Conservation (phyloP, 495 filamentous ascomycete genomes). For the Hypoxylon rickii region DNA sequence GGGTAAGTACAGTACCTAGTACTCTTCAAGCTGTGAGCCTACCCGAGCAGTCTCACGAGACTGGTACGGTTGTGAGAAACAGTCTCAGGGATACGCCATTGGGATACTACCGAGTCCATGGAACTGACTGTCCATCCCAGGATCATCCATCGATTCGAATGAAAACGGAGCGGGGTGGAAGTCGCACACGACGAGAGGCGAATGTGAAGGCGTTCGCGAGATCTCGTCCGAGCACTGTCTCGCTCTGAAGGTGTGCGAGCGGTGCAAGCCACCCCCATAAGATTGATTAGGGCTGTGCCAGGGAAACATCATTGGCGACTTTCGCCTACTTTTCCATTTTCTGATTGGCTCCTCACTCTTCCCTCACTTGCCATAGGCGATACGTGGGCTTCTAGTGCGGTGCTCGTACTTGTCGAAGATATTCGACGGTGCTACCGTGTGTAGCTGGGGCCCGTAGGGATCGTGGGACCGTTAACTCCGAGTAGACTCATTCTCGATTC, state of each 20-base stretch:
- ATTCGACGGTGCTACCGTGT: slow-evolving; percentile 19
- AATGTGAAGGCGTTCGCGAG: slow-evolving; percentile 1
- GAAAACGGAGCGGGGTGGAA: slow-evolving; percentile 10
- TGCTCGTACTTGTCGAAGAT: not conserved
- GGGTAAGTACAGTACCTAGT: too few species aligned
- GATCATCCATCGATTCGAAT: slow-evolving; percentile 7
- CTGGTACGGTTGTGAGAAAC: slow-evolving; percentile 10
- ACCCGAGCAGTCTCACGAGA: not conserved
- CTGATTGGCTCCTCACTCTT: slow-evolving; percentile 5
- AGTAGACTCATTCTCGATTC: slow-evolving; percentile 7
- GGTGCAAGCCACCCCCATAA: not conserved
- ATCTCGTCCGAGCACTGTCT: not conserved
- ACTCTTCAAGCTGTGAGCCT: not conserved
- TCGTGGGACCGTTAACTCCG: slow-evolving; percentile 8
- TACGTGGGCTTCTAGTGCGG: not conserved
- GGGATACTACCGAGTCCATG: slow-evolving; percentile 10
- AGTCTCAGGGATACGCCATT: slow-evolving; percentile 2
- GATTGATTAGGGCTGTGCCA: not conserved
- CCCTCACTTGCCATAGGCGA: slow-evolving; percentile 1
- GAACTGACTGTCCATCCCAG: slow-evolving; percentile 15
- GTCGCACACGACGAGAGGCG: slow-evolving; percentile 17
- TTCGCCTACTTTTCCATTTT: not conserved
- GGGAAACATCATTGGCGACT: not conserved
- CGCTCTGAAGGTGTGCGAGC: not conserved
- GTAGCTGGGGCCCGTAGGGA: slow-evolving; percentile 2